Percentiles rank a stretch among this genome's conserved stretches.
These are phyloP conservation scores for Mucuna pruriens DNA, from an alignment of 306 rosid species.

Conservation along the genomic window DNA sequence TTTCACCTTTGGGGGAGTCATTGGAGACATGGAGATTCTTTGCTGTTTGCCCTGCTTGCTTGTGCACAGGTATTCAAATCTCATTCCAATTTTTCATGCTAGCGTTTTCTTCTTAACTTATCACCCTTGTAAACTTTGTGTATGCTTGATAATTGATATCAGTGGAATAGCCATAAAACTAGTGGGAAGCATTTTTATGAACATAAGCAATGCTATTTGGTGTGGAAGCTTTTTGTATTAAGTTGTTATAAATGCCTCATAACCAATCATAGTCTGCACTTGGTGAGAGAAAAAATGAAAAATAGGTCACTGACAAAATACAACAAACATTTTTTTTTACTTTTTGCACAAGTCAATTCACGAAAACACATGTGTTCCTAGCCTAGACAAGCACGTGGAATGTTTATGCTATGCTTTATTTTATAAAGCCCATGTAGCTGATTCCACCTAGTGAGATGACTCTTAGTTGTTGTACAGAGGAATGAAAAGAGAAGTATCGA, in stretches of 20 bases:
- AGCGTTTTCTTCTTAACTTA: no score
- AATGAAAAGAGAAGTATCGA: not conserved
- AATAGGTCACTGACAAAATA: not conserved
- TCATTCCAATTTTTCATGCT: conserved; percentile 20
- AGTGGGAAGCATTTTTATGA: conserved; percentile 15
- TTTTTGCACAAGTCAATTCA: no score
- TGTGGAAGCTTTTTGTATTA: not conserved
- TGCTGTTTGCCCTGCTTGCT: conserved; percentile 84
- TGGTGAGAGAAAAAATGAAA: not conserved
- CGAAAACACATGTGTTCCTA: not conserved
- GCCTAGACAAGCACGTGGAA: not conserved
- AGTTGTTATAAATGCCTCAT: conserved; percentile 12
- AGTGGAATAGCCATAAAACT: no score
- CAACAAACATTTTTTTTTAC: not conserved
- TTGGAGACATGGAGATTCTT: conserved; percentile 96
- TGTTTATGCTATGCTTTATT: no score
- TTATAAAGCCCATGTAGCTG: not conserved
- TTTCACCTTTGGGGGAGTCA: conserved; percentile 99
- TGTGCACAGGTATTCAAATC: conserved; percentile 84
- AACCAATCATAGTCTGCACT: not conserved
- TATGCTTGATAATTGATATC: no score
- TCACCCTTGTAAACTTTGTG: no score
- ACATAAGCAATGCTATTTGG: conserved; percentile 2
- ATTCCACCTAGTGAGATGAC: not conserved
- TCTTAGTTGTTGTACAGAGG: not conserved